Percentiles rank a stretch among this genome's conserved stretches.
phyloP scores from a whole-genome alignment of 1,284 basidiomycete genomes.

The Ceratobasidium sp. region DNA sequence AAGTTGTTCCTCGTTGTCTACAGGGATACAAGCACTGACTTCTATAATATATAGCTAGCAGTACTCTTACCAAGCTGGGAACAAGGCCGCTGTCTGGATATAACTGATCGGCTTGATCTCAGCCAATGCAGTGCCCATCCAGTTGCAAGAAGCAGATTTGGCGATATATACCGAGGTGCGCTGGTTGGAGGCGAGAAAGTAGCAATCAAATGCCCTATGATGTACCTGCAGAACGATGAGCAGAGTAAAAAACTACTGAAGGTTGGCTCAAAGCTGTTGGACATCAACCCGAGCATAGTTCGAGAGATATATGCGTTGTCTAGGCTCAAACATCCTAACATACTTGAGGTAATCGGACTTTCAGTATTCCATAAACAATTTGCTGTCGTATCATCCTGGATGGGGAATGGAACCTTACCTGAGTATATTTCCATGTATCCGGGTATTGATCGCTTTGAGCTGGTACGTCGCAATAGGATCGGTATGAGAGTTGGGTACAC shows the following conservation, averaged over 20 bases:
- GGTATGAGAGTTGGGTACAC: neutral
- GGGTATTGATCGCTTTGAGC: neutral
- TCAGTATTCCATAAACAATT: neutral
- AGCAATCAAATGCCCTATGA: neutral
- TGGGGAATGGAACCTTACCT: constrained; percentile 5
- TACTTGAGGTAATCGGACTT: neutral
- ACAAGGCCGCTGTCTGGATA: neutral
- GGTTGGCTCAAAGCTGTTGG: neutral
- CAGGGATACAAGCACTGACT: neutral
- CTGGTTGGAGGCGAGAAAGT: neutral
- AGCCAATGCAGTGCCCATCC: neutral
- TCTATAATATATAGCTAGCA: neutral
- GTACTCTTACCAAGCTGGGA: neutral
- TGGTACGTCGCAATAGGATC: neutral
- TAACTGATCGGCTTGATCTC: neutral
- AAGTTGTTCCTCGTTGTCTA: neutral
- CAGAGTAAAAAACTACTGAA: neutral
- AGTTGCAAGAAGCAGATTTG: neutral
- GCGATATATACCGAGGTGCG: neutral
- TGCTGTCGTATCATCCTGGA: neutral
- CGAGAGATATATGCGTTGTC: neutral
- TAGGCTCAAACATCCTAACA: constrained; percentile 12
- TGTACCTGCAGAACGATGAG: neutral
- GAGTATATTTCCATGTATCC: neutral
- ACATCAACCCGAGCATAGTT: neutral